Evolutionary conservation across 1,284 basidiomycete genomes (phyloP), one percentile per base, ranked within the genome.

Genomic region (Exobasidium rhododendri): DNA sequence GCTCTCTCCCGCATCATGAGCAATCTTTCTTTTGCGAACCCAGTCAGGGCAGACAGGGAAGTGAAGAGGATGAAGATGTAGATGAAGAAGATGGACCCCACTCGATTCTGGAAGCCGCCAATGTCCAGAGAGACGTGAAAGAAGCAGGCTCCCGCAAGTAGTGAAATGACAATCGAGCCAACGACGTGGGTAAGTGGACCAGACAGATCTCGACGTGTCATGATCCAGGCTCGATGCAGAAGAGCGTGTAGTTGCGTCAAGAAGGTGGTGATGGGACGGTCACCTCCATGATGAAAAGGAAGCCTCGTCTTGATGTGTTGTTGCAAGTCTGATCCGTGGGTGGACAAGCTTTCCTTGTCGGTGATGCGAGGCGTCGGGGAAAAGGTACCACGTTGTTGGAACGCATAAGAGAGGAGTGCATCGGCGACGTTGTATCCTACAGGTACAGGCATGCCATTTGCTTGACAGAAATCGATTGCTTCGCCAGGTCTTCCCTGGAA

Each of bases 1-100:
- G 68, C 69, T 4, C 73, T 64, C 35, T 75, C 73, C n/a, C 73
- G 65, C 64, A 71, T 67, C 71, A 75, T 71, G 13, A 73, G 64
- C 17, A 66, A 53, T 1, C 71, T 59, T 20, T 57, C 61, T 24
- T 65, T 61, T 14, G 58, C 56, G 4, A 75, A 32, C 26, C 61
- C 51, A 0, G 67, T 71, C 2, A 66, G 57, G 3, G 71, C 66
- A 4, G 68, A 69, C 7, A 75, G 54, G 1, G 63, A 59, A 4
- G 67, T 62, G 32, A 73, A 73, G 31, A 65, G 58, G 29, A 72
- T 61, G 30, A 72, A 64, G 56, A 70, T 70, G 59, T 62, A 66
- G 28, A 70, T 58, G 43, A 75, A 73, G 62, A 68, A 73, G 59
- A 75, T 68, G n/a, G 68, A 65, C 11, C 73, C 73, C 7, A 75